Conservation (phyloP, 495 filamentous ascomycete species). For the Neurospora pannonica region DNA sequence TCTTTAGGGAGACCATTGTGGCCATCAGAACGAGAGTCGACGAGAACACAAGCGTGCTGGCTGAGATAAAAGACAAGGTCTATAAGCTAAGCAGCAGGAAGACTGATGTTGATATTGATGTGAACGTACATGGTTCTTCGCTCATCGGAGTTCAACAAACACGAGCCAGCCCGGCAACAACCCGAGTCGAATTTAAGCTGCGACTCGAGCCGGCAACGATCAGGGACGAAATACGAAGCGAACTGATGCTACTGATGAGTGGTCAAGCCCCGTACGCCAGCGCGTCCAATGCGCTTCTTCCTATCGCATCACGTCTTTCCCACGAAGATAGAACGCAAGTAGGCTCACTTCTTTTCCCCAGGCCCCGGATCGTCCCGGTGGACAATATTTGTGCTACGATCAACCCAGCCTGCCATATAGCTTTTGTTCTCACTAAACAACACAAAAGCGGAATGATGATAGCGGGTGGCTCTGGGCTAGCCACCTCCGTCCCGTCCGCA, state of each 20-base stretch:
- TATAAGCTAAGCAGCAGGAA: neutral
- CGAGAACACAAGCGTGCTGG: neutral
- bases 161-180: neutral
- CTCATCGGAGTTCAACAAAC: neutral
- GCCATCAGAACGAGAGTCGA: neutral
- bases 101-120: neutral
- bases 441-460: too few species aligned
- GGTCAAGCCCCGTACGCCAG: neutral
- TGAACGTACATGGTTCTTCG: neutral
- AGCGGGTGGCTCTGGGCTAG: too few species aligned
- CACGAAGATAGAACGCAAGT: neutral
- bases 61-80: neutral
- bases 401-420: too few species aligned
- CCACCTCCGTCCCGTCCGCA: too few species aligned
- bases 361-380: too few species aligned
- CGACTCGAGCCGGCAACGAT: neutral
- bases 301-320: neutral
- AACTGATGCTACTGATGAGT: neutral
- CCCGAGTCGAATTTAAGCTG: neutral
- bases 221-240: neutral
- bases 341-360: too few species aligned
- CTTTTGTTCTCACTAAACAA: too few species aligned
- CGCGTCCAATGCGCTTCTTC: neutral
- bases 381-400: too few species aligned
- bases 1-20: neutral